phyloP scores from a whole-genome alignment of 1,139 yeast species.

The Torulaspora globosa region DNA sequence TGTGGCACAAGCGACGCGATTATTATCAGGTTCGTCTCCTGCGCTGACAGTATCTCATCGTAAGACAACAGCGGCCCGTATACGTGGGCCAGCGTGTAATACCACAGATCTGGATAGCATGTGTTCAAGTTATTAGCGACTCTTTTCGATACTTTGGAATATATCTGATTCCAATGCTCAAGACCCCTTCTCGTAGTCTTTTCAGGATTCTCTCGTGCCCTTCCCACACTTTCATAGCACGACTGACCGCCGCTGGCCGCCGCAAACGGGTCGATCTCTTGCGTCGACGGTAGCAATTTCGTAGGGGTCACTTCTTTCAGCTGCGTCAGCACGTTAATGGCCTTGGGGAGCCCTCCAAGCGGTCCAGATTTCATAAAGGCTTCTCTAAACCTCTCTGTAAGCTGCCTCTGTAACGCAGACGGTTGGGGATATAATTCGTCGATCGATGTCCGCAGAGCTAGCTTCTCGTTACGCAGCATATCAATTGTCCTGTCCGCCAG shows the following conservation, averaged over 20 bases:
- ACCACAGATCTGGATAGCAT: conserved; percentile 84
- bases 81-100: conserved; percentile 65
- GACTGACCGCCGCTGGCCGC: conserved; percentile 21
- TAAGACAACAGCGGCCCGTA: conserved; percentile 74
- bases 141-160: conserved; percentile 66
- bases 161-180: conserved; percentile 70
- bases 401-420: conserved; percentile 23
- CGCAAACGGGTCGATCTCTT: conserved; percentile 25
- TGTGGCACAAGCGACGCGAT: conserved; percentile 83
- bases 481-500: conserved; percentile 23
- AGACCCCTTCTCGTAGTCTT: conserved; percentile 48
- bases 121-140: conserved; percentile 63
- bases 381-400: conserved; percentile 66
- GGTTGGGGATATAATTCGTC: conserved; percentile 27
- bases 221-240: conserved; percentile 16
- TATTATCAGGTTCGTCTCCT: conserved; percentile 73
- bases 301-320: conserved; percentile 64
- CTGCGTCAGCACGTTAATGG: conserved; percentile 71
- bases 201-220: conserved; percentile 14
- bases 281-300: conserved; percentile 35
- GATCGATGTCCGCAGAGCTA: conserved; percentile 10
- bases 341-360: conserved; percentile 75
- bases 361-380: conserved; percentile 74
- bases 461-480: conserved; percentile 15
- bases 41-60: conserved; percentile 56